Conservation (phyloP, 2,329 filamentous ascomycete species). For the Neopestalotiopsis sp. region DNA sequence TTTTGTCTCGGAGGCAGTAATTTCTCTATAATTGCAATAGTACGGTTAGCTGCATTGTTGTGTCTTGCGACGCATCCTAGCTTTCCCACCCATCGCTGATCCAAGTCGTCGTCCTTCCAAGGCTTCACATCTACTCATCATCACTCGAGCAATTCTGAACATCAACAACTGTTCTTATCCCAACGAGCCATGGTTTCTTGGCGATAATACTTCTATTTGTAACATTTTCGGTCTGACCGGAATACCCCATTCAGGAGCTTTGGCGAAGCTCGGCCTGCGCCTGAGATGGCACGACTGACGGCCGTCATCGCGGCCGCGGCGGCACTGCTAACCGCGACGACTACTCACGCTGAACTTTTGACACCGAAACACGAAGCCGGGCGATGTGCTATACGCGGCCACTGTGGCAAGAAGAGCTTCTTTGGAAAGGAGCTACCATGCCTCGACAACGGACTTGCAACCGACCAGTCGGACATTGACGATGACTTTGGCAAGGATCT, state of each 20-base stretch:
- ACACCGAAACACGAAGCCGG: slow-evolving; percentile 80
- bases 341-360: slow-evolving; percentile 32
- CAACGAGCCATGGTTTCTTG: neutral
- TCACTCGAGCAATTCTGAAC: neutral
- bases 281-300: slow-evolving; percentile 43
- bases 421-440: slow-evolving; percentile 92
- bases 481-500: slow-evolving; percentile 76
- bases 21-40: neutral
- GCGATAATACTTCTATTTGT: neutral
- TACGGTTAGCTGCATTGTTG: neutral
- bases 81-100: neutral
- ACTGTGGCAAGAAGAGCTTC: slow-evolving; percentile 89
- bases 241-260: neutral
- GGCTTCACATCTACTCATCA: neutral
- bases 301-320: slow-evolving; percentile 37
- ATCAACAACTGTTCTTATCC: neutral
- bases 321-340: slow-evolving; percentile 39
- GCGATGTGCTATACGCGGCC: slow-evolving; percentile 86
- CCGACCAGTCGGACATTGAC: slow-evolving; percentile 62
- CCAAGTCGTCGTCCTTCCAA: neutral
- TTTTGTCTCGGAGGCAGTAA: neutral
- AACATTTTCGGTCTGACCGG: neutral
- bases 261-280: neutral
- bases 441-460: slow-evolving; percentile 84
- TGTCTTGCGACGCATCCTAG: neutral